A percentile compares a stretch with the other conserved stretches of the same genome.
Evolutionary conservation across 139 green algal genomes (phyloP).

Genomic region (Edaphochlamys debaryana): DNA sequence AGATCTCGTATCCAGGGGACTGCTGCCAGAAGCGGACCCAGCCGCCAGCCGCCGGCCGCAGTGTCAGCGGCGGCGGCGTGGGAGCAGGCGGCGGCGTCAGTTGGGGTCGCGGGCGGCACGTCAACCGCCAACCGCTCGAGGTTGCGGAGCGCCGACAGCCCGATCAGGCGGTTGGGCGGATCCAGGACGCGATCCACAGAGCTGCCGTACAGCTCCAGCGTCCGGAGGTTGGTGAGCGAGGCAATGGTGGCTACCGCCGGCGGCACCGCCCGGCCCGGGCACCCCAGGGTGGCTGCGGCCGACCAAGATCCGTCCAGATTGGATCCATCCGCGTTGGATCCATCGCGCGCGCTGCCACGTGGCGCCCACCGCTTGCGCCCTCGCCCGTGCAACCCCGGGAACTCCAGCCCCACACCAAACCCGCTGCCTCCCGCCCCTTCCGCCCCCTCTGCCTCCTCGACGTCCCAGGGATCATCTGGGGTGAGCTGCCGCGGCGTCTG

Average conservation of each 20-base stretch:
- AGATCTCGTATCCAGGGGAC: constrained; percentile 17
- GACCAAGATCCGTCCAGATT: too few species aligned
- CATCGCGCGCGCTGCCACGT: too few species aligned
- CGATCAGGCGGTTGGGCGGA: constrained; percentile 12
- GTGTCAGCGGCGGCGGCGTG: background rate
- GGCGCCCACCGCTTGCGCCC: too few species aligned
- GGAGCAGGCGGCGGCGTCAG: background rate
- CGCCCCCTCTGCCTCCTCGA: too few species aligned
- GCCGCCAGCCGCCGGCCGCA: background rate
- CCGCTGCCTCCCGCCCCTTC: too few species aligned
- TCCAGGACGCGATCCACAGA: constrained; percentile 20
- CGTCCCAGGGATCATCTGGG: too few species aligned
- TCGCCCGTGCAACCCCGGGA: too few species aligned
- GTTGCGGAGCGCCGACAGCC: background rate
- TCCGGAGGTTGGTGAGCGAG: background rate
- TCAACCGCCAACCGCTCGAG: background rate
- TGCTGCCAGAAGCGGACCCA: constrained; percentile 9
- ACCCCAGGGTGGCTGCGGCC: too few species aligned
- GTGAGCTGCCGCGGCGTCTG: too few species aligned
- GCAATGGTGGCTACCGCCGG: constrained; percentile 20
- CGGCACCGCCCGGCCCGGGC: background rate
- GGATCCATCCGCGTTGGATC: too few species aligned
- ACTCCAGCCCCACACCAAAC: too few species aligned
- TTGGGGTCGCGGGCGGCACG: background rate
- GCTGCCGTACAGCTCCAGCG: constrained; percentile 22